Evolutionary conservation across 129 eudicot species (phyloP).

Genomic region (Saussurea involucrata): DNA sequence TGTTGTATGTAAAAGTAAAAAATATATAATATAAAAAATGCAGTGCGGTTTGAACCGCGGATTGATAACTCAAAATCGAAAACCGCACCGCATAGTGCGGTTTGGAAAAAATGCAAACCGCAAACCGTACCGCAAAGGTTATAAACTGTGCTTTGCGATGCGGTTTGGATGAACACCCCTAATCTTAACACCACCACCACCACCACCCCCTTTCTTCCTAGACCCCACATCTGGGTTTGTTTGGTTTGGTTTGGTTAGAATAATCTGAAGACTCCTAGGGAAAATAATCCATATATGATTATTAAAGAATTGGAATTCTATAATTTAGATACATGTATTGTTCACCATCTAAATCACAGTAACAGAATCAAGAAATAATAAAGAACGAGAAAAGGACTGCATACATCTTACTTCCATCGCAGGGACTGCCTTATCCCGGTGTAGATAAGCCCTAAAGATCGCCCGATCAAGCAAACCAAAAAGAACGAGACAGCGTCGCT

Average conservation of each 20-base stretch:
- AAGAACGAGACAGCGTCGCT: conserved; percentile 91
- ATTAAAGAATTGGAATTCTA: background rate
- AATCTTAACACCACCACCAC: too few relatives aligned
- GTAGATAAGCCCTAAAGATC: conserved; percentile 92
- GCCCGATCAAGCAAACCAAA: conserved; percentile 84
- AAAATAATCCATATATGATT: background rate
- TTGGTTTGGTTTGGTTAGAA: background rate
- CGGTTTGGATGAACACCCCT: too few relatives aligned
- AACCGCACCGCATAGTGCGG: too few relatives aligned
- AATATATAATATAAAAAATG: too few relatives aligned
- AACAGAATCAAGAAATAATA: background rate
- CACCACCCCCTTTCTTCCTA: background rate
- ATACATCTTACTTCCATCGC: conserved; percentile 58
- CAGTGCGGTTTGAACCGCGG: too few relatives aligned
- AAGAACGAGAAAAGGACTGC: background rate
- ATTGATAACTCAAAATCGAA: too few relatives aligned
- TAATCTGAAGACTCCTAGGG: background rate
- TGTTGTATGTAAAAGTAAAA: too few relatives aligned
- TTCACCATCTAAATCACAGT: background rate
- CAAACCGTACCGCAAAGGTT: too few relatives aligned
- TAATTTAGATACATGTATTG: background rate
- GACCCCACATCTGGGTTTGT: background rate
- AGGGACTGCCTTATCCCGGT: conserved; percentile 92
- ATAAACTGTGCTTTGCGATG: too few relatives aligned
- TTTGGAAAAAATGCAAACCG: too few relatives aligned